Percentiles rank a stretch among this genome's conserved stretches.
These are phyloP conservation scores for Xylaria telfairii DNA, from an alignment of 495 filamentous ascomycete genomes.

Conservation along the genomic window DNA sequence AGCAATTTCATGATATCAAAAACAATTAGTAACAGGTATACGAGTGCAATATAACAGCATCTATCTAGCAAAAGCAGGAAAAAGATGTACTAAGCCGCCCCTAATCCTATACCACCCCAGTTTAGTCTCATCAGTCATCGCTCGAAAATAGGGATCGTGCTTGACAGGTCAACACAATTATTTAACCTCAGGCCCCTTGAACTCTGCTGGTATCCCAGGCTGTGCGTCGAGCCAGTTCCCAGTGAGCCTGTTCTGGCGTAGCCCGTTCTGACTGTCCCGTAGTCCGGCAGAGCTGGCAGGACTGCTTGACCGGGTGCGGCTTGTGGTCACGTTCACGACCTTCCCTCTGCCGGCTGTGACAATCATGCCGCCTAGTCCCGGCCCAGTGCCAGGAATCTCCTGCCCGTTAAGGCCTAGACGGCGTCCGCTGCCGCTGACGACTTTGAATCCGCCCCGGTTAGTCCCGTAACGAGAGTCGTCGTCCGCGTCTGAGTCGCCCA, in stretches of 20 bases:
- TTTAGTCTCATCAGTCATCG: background rate
- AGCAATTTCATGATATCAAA: background rate
- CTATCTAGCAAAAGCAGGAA: slow-evolving; percentile 1
- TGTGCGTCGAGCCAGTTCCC: slow-evolving; percentile 12
- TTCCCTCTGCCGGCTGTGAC: slow-evolving; percentile 13
- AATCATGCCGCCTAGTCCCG: slow-evolving; percentile 22
- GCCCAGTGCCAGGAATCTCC: slow-evolving; percentile 21
- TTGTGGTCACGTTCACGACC: background rate
- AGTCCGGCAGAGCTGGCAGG: slow-evolving; percentile 29
- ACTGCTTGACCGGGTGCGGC: background rate
- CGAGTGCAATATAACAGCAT: background rate
- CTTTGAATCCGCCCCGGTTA: slow-evolving; percentile 25
- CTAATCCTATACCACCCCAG: background rate
- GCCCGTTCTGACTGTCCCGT: slow-evolving; percentile 43
- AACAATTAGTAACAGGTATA: background rate
- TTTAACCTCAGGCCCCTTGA: slow-evolving; percentile 1
- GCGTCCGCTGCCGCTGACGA: slow-evolving; percentile 21
- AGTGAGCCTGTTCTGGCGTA: slow-evolving; percentile 39
- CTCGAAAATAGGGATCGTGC: background rate
- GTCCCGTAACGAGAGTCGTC: slow-evolving; percentile 21
- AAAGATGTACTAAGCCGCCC: background rate
- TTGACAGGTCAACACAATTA: background rate
- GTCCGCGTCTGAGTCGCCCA: slow-evolving; percentile 8
- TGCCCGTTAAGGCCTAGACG: slow-evolving; percentile 12
- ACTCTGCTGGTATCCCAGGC: slow-evolving; percentile 24